Base-by-base conservation (phyloP, 148 eudicot genomes). In the Silene latifolia region DNA sequence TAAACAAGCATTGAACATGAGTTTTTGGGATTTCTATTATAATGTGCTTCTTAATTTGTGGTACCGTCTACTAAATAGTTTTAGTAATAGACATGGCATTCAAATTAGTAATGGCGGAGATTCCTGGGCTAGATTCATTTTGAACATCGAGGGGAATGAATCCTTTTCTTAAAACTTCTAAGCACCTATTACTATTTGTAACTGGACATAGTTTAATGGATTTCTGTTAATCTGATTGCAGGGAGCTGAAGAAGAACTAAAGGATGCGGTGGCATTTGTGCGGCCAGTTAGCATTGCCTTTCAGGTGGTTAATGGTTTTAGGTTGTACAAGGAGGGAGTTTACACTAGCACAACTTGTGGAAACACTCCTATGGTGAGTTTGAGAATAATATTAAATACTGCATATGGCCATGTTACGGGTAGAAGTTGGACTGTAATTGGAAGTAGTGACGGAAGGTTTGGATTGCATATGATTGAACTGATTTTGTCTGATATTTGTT, bases 251-350 rank as follows among this genome's bases (percentile, higher is more conserved):
- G 97, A 89, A 81, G 99, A 96, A 82, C 83, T 96, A 61, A 89
- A 90, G 85, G 93, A 92, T 78, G 99, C 99, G 2, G 99, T 96
- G 58, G 99, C 89, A 56, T 58, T 86, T 66, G 86, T 83, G 64
- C 89, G 99, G 66, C 99, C 99, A 1, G 99, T 96, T 39, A 96
- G 99, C 76, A 91, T 96, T 47, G 99, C 99, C 46, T 96, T 96
- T 86, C 79, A 96, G 89, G 99, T 96, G 76, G 91, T 92, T 63
- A 1, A 62, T 46, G 87, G 80, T 23, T 96, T 96, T 83, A 73
- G 80, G 60, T 76, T 80, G n/a, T 96, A 96, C 78, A 80, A 85
- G 80, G 72, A 83, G 17, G 99, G 99, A 80, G 99, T 96, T 85
- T 96, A 78, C 85, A 89, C 93, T 63, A 96, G 91, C 77, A 83